Percentiles rank a stretch among this genome's conserved stretches.
Evolutionary conservation across 176 grass and related monocot species (phyloP).

Genomic region (Juncus inflexus): DNA sequence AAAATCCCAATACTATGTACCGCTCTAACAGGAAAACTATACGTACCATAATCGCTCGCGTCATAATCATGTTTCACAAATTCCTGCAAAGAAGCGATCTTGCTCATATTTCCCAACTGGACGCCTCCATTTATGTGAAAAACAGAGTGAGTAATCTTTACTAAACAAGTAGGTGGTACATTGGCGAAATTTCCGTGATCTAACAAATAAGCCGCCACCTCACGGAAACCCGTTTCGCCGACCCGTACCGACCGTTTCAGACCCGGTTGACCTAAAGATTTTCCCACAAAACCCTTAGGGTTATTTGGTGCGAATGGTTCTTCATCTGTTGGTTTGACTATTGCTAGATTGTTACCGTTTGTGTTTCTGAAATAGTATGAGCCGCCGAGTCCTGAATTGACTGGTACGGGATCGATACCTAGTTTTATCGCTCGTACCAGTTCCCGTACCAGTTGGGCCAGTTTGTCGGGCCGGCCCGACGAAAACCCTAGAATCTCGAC

Average conservation of each 20-base stretch:
- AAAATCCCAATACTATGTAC: constrained; percentile 78
- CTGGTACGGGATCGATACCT: constrained; percentile 57
- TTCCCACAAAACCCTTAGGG: constrained; percentile 69
- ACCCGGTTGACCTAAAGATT: constrained; percentile 64
- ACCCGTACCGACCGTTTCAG: constrained; percentile 76
- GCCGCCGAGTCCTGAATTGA: constrained; percentile 61
- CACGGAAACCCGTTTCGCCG: constrained; percentile 81
- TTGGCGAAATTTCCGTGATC: constrained; percentile 76
- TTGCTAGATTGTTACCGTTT: constrained; percentile 58
- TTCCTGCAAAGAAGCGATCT: constrained; percentile 86
- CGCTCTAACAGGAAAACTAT: constrained; percentile 59
- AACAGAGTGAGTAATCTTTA: constrained; percentile 73
- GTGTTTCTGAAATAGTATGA: constrained; percentile 70
- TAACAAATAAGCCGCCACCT: constrained; percentile 82
- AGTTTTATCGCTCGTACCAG: constrained; percentile 48
- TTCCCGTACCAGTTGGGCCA: constrained; percentile 52
- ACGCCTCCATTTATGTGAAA: constrained; percentile 56
- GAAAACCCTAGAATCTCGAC: constrained; percentile 64
- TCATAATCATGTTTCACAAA: constrained; percentile 72
- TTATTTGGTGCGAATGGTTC: constrained; percentile 81
- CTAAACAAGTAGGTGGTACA: constrained; percentile 65
- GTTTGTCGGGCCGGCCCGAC: constrained; percentile 30
- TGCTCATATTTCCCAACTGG: constrained; percentile 35
- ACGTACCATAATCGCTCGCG: constrained; percentile 70
- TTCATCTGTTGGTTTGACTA: constrained; percentile 79